Evolutionary conservation across 306 rosid species (phyloP), one percentile per base, ranked within the genome.

Genomic region (Citrullus colocynthis): DNA sequence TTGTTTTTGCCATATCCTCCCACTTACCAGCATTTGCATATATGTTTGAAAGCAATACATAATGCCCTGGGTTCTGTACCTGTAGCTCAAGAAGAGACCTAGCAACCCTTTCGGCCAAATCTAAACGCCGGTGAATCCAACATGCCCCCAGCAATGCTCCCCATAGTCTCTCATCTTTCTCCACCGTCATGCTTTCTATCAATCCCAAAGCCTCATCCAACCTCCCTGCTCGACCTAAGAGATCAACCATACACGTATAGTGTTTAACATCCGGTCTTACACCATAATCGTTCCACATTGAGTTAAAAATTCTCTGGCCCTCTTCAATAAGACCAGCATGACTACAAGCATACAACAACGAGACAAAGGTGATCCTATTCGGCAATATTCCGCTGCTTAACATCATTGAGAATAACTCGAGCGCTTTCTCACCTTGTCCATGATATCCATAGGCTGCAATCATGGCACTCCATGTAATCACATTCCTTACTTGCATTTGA

Each of bases 401-500:
- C 98, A 91, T 93, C 90, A 77, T 81, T 16, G 81, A 76, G 80
- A 91, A 87, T 45, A 86, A 58, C 52, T 85, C 90, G 61, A 89
- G 75, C 67, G 96, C 96, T 75, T 87, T 85, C 65, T 80, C 85
- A 52, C 95, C 98, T 14, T 80, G 85, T 20, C 95, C 94, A 56
- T 90, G 96, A 78, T 86, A 89, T 6, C 95, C 96, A 64, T 87
- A 88, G 30, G 93, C 95, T 75, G 89, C 89, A 80, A 93, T 91
- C 96, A 93, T 86, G 34, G 96, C 91, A 85, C 94, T 93, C 94
- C 98, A 90, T 2, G 96, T 85, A 65, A 89, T 80, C 45, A 90
- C 94, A 70, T 91, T 93, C 86, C 77, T 93, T 79, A 83, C 88
- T 63, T 58, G 78, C 95, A 93, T 89, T 78, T 83, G 44, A 67